Evolutionary conservation across 495 filamentous ascomycete genomes (phyloP).

Genomic region (Penicillium silybi): DNA sequence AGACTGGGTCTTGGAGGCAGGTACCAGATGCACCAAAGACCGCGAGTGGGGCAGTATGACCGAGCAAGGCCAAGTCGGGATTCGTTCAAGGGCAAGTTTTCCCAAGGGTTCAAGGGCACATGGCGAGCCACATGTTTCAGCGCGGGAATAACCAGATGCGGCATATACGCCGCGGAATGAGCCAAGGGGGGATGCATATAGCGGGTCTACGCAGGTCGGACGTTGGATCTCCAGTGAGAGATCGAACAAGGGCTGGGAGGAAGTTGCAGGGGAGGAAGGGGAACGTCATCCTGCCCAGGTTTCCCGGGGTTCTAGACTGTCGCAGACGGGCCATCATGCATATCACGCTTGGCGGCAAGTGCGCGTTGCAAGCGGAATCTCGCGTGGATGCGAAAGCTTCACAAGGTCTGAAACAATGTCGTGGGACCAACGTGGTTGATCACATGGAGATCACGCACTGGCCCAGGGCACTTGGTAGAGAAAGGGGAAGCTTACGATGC

Average conservation of each 20-base stretch:
- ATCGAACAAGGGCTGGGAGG: slow-evolving; percentile 19
- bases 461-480: slow-evolving; percentile 6
- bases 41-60: neutral
- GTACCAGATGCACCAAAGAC: slow-evolving; percentile 18
- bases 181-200: slow-evolving; percentile 14
- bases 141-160: slow-evolving; percentile 9
- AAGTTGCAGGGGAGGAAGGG: neutral
- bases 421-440: slow-evolving; percentile 37
- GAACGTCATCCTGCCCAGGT: slow-evolving; percentile 6
- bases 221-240: slow-evolving; percentile 15
- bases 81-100: slow-evolving; percentile 1
- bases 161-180: slow-evolving; percentile 21
- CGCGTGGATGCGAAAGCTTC: slow-evolving; percentile 18
- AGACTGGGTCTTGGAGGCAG: slow-evolving; percentile 16
- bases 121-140: slow-evolving; percentile 29
- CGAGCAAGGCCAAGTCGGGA: neutral
- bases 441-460: slow-evolving; percentile 27
- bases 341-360: slow-evolving; percentile 12
- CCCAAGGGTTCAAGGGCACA: slow-evolving; percentile 11
- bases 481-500: neutral
- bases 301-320: slow-evolving; percentile 10
- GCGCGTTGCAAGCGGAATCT: slow-evolving; percentile 17
- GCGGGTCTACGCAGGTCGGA: slow-evolving; percentile 10
- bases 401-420: slow-evolving; percentile 26
- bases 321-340: neutral